Conservation (phyloP, 2,329 filamentous ascomycete genomes). For the Monosporascus sp. region DNA sequence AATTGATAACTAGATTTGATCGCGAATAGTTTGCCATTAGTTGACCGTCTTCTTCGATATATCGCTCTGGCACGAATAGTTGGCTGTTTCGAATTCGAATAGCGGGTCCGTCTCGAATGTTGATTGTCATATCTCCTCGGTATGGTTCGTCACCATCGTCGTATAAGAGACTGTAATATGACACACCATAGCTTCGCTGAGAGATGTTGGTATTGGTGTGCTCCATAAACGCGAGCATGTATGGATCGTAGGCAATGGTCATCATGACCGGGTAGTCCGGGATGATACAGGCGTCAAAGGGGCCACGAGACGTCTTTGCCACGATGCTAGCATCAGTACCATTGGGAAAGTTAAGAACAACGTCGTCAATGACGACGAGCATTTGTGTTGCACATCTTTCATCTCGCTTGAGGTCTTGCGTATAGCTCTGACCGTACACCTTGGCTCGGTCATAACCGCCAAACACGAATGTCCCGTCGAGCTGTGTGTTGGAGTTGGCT, state of each 20-base stretch:
- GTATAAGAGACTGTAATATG: constrained; percentile 16
- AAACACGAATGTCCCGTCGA: constrained; percentile 21
- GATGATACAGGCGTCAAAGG: constrained; percentile 14
- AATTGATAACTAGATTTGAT: constrained; percentile 19
- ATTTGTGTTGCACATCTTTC: constrained; percentile 21
- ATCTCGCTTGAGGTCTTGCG: constrained; percentile 12
- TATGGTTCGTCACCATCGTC: constrained; percentile 1
- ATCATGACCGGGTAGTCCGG: constrained; percentile 14
- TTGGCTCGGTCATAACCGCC: constrained; percentile 25
- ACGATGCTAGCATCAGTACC: constrained; percentile 26
- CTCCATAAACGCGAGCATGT: constrained; percentile 7
- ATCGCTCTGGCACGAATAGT: constrained; percentile 22
- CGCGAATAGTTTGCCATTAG: constrained; percentile 8
- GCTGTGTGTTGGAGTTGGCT: constrained; percentile 9
- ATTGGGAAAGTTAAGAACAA: constrained; percentile 27
- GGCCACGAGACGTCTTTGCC: neutral
- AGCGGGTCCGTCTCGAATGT: constrained; percentile 9
- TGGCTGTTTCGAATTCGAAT: constrained; percentile 24
- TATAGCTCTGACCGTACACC: constrained; percentile 12
- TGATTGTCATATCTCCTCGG: constrained; percentile 13
- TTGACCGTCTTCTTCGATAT: constrained; percentile 14
- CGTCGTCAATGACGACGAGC: constrained; percentile 22
- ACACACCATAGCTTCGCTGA: constrained; percentile 10
- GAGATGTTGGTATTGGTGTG: constrained; percentile 1
- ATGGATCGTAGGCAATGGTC: constrained; percentile 15